phyloP scores from a whole-genome alignment of 2,329 filamentous ascomycete species.

The Exophiala lecanii-corni region DNA sequence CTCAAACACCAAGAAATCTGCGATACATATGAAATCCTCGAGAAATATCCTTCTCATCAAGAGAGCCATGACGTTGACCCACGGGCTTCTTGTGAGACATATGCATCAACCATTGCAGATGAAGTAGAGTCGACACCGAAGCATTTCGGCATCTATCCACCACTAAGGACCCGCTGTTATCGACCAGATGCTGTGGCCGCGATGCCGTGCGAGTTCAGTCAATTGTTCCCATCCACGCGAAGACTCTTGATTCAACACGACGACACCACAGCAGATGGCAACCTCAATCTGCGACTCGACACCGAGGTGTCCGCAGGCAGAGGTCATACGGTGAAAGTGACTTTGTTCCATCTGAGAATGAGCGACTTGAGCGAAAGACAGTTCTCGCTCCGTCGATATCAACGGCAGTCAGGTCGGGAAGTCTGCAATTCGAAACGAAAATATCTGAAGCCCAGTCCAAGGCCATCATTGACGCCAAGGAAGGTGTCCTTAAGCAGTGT shows the following conservation, averaged over 20 bases:
- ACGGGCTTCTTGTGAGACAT: conserved; percentile 69
- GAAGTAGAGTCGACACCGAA: conserved; percentile 47
- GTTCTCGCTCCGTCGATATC: conserved; percentile 88
- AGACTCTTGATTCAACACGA: conserved; percentile 82
- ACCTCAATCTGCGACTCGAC: conserved; percentile 93
- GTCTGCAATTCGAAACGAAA: conserved; percentile 79
- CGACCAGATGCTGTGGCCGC: conserved; percentile 67
- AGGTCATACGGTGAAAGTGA: conserved; percentile 59
- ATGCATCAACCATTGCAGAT: conserved; percentile 67
- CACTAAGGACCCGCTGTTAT: conserved; percentile 34
- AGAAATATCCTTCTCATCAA: conserved; percentile 14
- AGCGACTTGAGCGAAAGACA: conserved; percentile 80
- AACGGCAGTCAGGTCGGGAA: conserved; percentile 85
- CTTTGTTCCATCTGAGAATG: conserved; percentile 92
- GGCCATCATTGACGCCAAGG: conserved; percentile 29
- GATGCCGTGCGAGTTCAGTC: conserved; percentile 74
- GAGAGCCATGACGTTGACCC: conserved; percentile 25
- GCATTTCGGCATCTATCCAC: conserved; percentile 11
- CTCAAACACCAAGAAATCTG: conserved; percentile 13
- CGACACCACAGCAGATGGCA: conserved; percentile 82
- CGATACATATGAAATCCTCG: conserved; percentile 10
- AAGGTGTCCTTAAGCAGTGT: conserved; percentile 57
- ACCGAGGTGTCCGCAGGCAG: conserved; percentile 61
- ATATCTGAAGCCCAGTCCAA: conserved; percentile 46
- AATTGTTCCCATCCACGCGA: conserved; percentile 80